Evolutionary conservation across 352 stramenopile species (phyloP).

Genomic region (Phytophthora lateralis): DNA sequence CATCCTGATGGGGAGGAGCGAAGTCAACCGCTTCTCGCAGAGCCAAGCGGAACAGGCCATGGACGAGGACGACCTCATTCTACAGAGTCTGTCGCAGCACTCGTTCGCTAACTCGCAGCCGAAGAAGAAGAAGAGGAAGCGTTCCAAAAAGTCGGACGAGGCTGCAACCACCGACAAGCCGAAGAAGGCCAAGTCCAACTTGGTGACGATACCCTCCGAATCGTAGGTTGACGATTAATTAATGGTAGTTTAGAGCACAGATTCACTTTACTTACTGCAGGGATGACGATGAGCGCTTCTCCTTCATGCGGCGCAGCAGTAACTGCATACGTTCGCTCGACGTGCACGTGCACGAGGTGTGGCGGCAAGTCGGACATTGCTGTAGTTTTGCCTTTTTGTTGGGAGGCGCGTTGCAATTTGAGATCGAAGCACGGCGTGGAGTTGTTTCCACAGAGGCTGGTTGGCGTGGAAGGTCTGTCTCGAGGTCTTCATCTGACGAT

Average conservation of each 20-base stretch:
- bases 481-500: conserved; percentile 30
- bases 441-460: background rate
- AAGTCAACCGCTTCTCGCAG: conserved; percentile 56
- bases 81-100: conserved; percentile 79
- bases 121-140: conserved; percentile 39
- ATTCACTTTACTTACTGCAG: conserved; percentile 23
- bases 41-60: conserved; percentile 34
- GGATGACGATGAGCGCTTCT: conserved; percentile 40
- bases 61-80: conserved; percentile 74
- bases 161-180: background rate
- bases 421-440: background rate
- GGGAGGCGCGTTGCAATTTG: conserved; percentile 22
- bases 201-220: conserved; percentile 18
- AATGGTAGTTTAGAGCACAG: conserved; percentile 22
- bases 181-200: conserved; percentile 16
- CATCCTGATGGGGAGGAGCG: conserved; percentile 56
- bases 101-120: conserved; percentile 43
- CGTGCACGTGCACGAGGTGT: conserved; percentile 42
- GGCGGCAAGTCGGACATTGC: conserved; percentile 37
- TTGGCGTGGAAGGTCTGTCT: background rate
- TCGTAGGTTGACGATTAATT: conserved; percentile 15
- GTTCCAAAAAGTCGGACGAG: conserved; percentile 9
- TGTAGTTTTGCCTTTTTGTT: conserved; percentile 58
- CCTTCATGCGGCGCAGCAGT: conserved; percentile 45
- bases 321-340: conserved; percentile 47